A percentile compares a stretch with the other conserved stretches of the same genome.
Conservation (phyloP, 768 basidiomycete genomes). For the Tricholoma matsutake region DNA sequence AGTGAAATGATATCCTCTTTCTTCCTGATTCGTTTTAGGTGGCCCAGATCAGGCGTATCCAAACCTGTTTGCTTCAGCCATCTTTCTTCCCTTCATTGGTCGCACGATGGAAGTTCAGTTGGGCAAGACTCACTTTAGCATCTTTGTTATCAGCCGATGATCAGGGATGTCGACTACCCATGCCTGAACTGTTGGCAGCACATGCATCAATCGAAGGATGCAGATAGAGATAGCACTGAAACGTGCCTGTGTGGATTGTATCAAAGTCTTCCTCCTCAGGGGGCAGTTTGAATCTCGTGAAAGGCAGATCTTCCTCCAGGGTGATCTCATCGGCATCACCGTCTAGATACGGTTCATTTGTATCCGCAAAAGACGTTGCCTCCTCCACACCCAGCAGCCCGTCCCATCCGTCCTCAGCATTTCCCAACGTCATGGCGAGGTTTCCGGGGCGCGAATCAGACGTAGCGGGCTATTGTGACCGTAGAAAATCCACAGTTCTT, state of each 20-base stretch:
- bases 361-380: constrained; percentile 13
- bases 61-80: constrained; percentile 66
- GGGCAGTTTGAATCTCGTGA: constrained; percentile 54
- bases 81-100: constrained; percentile 32
- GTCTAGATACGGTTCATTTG: constrained; percentile 27
- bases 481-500: constrained; percentile 82
- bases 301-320: constrained; percentile 61
- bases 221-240: neutral
- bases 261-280: constrained; percentile 62
- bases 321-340: constrained; percentile 48
- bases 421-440: neutral
- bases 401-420: constrained; percentile 45
- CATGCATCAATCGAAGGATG: neutral
- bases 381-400: constrained; percentile 31
- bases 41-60: constrained; percentile 59
- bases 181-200: constrained; percentile 48
- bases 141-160: constrained; percentile 49
- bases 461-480: constrained; percentile 52
- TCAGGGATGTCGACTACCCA: constrained; percentile 80
- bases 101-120: neutral
- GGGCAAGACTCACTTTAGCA: constrained; percentile 52
- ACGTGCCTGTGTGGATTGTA: constrained; percentile 54
- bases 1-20: constrained; percentile 44
- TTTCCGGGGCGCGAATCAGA: neutral
- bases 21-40: constrained; percentile 77